Base-by-base conservation (phyloP, 257 asterid genomes). In the Petunia axillaris region DNA sequence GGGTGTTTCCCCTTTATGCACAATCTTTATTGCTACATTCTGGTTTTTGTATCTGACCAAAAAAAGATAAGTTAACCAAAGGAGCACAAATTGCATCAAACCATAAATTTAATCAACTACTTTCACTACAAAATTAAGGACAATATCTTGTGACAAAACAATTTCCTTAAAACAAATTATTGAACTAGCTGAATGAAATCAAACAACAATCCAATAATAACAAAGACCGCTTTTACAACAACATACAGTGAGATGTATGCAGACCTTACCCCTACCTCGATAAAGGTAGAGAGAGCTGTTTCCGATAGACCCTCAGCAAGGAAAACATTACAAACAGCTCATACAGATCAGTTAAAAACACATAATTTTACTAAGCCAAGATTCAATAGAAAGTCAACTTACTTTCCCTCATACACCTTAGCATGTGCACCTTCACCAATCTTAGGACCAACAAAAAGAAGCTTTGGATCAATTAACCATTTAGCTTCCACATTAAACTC, bases 371-470 rank as follows among this genome's bases (percentile, higher is more conserved):
- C 74, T 58, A 74, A 48, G 67, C 57, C 46, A 81, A 66, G 64
- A 64, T 53, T 3, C 46, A 62, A 6, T n/a, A 59, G 53, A 83
- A 82, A 83, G 88, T 86, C 87, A 86, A 93, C 98, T 91, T 85
- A 93, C 97, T 93, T 94, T 80, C 97, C 97, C 83, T 94, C 97
- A 53, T 94, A 94, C 57, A 94, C 98, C 85, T 94, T 94, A 82
- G 97, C 98, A 89, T 94, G 98, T 59, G 97, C 98, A 83, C 97
- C 98, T 84, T 94, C 98, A 84, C 97, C 97, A 86, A 94, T 90
- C 92, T 94, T 94, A 39, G 98, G 97, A 80, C 98, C 98, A 78
- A 94, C 97, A 77, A 91, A 87, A 38, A 93, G 97, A 85, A 86
- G 91, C 87, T 91, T 92, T 39, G 98, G 98, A 90, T 94, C 98